phyloP scores from a whole-genome alignment of 2,329 filamentous ascomycete species.

The Aureobasidium uvarum region DNA sequence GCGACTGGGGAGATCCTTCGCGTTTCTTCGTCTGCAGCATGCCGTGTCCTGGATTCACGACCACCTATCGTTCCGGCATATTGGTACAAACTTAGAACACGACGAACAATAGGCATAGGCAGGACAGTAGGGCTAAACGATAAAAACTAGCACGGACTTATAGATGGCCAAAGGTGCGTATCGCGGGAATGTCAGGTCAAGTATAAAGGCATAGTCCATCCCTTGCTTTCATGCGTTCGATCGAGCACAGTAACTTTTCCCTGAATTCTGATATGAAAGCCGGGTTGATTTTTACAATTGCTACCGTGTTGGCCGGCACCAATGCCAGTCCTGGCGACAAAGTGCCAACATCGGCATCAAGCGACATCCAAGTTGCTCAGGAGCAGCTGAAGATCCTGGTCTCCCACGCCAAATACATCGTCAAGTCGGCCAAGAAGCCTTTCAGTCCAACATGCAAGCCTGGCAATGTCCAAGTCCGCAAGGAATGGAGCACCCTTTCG shows the following conservation, averaged over 20 bases:
- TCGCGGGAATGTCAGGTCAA: not conserved
- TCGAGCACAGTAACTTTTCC: not conserved
- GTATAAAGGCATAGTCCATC: not conserved
- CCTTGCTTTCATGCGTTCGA: not conserved
- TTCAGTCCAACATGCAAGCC: conserved; percentile 5
- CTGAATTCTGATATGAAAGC: not conserved
- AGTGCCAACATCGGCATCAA: conserved; percentile 8
- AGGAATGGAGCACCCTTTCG: conserved; percentile 32
- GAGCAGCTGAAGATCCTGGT: conserved; percentile 13
- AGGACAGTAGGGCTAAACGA: not conserved
- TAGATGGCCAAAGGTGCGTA: not conserved
- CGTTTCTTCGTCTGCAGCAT: not conserved
- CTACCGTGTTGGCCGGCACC: not conserved
- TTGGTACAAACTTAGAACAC: not conserved
- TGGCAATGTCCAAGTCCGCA: conserved; percentile 8
- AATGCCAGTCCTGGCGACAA: conserved; percentile 6
- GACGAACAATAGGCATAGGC: not conserved
- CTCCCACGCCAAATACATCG: not conserved
- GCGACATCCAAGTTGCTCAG: not conserved
- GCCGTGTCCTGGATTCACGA: not conserved
- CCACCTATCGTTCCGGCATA: conserved; percentile 12
- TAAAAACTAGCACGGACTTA: not conserved
- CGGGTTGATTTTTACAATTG: not conserved
- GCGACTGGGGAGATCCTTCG: conserved; percentile 1
- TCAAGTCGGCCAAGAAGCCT: conserved; percentile 5